These are phyloP conservation scores for Daldinia decipiens DNA, from an alignment of 495 filamentous ascomycete species.

Conservation along the genomic window DNA sequence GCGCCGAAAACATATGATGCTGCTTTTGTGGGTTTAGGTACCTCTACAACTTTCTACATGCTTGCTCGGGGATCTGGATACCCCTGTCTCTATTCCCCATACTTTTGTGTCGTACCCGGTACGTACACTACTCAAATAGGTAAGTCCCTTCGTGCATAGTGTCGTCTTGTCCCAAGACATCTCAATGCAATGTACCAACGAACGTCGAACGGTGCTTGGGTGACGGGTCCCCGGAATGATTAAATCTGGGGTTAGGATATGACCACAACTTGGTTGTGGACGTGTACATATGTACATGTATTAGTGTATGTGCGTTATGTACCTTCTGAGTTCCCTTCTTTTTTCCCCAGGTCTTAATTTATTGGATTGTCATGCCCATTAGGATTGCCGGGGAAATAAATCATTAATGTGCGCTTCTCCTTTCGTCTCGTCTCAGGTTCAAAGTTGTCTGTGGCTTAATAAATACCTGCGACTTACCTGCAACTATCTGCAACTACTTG, in stretches of 20 bases:
- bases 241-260: conserved; percentile 43
- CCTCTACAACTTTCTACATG: conserved; percentile 8
- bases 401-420: conserved; percentile 28
- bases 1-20: conserved; percentile 6
- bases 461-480: conserved; percentile 16
- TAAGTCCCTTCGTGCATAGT: conserved; percentile 26
- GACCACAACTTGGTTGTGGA: conserved; percentile 33
- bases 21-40: not conserved
- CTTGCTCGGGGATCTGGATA: conserved; percentile 11
- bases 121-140: conserved; percentile 32
- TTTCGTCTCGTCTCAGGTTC: conserved; percentile 42
- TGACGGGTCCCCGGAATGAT: conserved; percentile 44
- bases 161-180: conserved; percentile 23
- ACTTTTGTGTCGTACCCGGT: conserved; percentile 36
- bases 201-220: conserved; percentile 24
- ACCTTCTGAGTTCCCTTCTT: not conserved
- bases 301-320: conserved; percentile 1
- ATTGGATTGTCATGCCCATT: conserved; percentile 33
- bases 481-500: conserved; percentile 29
- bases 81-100: conserved; percentile 37
- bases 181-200: conserved; percentile 27
- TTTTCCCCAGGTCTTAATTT: conserved; percentile 44
- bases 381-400: conserved; percentile 29
- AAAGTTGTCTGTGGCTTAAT: conserved; percentile 30
- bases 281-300: not conserved